Conservation (phyloP, 1,139 yeast species). For the Candida glucosophila region DNA sequence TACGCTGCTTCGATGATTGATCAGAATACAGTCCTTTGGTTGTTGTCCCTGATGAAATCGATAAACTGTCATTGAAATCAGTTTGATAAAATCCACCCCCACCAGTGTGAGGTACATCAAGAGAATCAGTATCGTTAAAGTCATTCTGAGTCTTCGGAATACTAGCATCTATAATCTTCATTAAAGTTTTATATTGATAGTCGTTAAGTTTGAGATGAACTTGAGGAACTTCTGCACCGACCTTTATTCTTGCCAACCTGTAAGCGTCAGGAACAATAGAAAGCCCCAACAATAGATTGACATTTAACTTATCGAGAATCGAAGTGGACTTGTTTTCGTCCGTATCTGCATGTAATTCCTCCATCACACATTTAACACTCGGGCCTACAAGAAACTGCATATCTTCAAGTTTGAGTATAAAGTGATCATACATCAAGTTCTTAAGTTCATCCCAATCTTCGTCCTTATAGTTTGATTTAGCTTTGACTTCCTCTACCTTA, state of each 20-base stretch:
- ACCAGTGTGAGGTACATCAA: constrained; percentile 25
- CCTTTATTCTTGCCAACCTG: constrained; percentile 60
- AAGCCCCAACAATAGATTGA: constrained; percentile 66
- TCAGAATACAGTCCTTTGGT: constrained; percentile 7
- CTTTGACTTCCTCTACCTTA: constrained; percentile 62
- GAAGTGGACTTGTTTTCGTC: constrained; percentile 17
- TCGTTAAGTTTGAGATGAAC: constrained; percentile 72
- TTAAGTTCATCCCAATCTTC: constrained; percentile 66
- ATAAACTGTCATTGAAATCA: constrained; percentile 7
- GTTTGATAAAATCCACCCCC: constrained; percentile 17
- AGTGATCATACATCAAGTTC: constrained; percentile 83
- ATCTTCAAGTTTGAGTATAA: constrained; percentile 66
- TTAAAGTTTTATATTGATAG: constrained; percentile 78
- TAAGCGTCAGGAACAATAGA: constrained; percentile 80
- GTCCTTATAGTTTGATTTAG: constrained; percentile 59
- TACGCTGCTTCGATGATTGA: constrained; percentile 40
- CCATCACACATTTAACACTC: constrained; percentile 66
- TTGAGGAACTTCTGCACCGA: constrained; percentile 76
- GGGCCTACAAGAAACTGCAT: constrained; percentile 89
- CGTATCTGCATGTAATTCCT: constrained; percentile 47
- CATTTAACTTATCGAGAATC: constrained; percentile 67
- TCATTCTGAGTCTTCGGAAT: constrained; percentile 49
- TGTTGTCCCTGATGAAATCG: constrained; percentile 4
- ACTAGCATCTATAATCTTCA: constrained; percentile 65
- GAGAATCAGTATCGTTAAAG: constrained; percentile 23